Evolutionary conservation across 768 basidiomycete species (phyloP), one percentile per base, ranked within the genome.

Genomic region (Steccherinum ochraceum): DNA sequence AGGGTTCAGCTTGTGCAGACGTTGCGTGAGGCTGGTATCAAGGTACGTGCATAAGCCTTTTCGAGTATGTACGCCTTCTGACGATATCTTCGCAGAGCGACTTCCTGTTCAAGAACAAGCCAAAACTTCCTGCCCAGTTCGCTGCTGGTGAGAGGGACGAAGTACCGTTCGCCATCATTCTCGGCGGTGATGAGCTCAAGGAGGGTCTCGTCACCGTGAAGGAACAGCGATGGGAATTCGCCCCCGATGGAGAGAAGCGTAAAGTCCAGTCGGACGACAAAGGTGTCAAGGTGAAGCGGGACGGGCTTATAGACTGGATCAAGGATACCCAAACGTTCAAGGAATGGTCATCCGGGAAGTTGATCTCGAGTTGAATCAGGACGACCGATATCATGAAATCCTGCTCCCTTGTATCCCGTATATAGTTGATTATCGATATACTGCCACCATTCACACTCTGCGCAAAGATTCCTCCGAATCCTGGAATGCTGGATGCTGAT

Each of bases 101-200:
- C 66, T 98, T 92, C 72, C 71, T 93, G 59, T 89, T 90, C 53
- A 97, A 96, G 67, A 81, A 73, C 49, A 97, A 96, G 65, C 94
- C 96, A 0, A 97, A 97, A 65, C 67, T 92, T 26, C 76, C 77
- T 0, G 75, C 81, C 2, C 95, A 99, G 62, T 97, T 95, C 63
- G 88, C 88, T 19, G 84, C 86, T 1, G 89, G 88, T 23, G 96
- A 96, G 70, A 84, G 74, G 63, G 94, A 97, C 61, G 86, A 91
- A 56, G 90, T 91, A 40, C 95, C 94, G 0, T 96, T 92, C 67
- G 93, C 88, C 1, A 78, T 97, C 51, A 89, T 98, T 56, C 71
- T 98, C n/a, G 94, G 93, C 7, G 79, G 77, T 1, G 85, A 88
- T 51, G 95, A 99, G 71, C 70, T 93, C 50, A 83, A 82, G 61